phyloP scores from a whole-genome alignment of 495 filamentous ascomycete genomes.

The Physcia stellaris region DNA sequence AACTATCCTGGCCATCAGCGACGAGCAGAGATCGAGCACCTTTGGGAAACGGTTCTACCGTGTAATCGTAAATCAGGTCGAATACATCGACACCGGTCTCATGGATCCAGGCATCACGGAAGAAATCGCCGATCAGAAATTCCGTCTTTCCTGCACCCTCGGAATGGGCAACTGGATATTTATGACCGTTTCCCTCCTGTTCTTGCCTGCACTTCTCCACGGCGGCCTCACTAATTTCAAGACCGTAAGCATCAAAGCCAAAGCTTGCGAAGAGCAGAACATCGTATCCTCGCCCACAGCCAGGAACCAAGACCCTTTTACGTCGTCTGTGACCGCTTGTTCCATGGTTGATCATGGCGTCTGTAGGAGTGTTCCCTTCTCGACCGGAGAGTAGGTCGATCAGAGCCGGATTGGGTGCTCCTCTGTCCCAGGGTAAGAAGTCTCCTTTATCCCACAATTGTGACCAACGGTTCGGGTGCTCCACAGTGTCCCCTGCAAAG shows the following conservation, averaged over 20 bases:
- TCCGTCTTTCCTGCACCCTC: constrained; percentile 38
- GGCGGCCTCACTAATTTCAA: constrained; percentile 51
- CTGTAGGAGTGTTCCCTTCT: constrained; percentile 30
- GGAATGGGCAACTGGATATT: constrained; percentile 33
- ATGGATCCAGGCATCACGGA: constrained; percentile 45
- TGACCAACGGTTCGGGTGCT: constrained; percentile 41
- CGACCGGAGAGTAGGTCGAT: constrained; percentile 41
- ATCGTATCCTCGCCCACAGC: constrained; percentile 68
- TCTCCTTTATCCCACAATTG: constrained; percentile 47
- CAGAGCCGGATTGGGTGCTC: constrained; percentile 52
- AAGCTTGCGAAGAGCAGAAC: constrained; percentile 54
- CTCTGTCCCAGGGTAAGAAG: constrained; percentile 57
- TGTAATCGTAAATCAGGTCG: constrained; percentile 79
- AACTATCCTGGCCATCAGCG: constrained; percentile 37
- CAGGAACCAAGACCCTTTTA: constrained; percentile 47
- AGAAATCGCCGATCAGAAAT: constrained; percentile 62
- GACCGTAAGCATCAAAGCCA: constrained; percentile 60
- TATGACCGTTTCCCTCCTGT: constrained; percentile 20
- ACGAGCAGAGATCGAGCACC: background rate
- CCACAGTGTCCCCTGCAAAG: constrained; percentile 14
- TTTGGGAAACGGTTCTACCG: constrained; percentile 35
- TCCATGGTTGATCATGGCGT: constrained; percentile 17
- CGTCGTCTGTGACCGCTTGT: constrained; percentile 15
- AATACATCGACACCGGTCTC: constrained; percentile 36
- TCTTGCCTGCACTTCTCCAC: constrained; percentile 39